Evolutionary conservation across 2,329 filamentous ascomycete genomes (phyloP).

Genomic region (Pezicula neosporulosa): DNA sequence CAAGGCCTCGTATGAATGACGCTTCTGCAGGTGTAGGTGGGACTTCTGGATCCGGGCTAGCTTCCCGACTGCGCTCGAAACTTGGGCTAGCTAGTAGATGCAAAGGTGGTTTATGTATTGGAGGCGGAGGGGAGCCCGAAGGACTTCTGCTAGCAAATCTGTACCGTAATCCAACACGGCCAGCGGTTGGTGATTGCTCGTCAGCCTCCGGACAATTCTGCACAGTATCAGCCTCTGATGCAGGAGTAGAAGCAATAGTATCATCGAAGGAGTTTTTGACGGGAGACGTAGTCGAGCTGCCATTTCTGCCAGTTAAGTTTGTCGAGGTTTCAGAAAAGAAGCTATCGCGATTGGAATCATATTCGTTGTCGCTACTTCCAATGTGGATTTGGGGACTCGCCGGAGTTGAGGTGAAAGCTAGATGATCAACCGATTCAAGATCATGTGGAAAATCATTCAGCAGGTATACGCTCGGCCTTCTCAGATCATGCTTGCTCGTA

Average conservation of each 20-base stretch:
- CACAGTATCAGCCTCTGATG: neutral
- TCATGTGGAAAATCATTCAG: neutral
- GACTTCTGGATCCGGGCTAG: constrained; percentile 2
- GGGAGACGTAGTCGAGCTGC: constrained; percentile 1
- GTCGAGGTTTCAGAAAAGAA: neutral
- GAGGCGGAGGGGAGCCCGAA: constrained; percentile 17
- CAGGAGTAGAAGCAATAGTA: neutral
- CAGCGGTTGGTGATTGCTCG: constrained; percentile 18
- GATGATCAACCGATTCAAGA: neutral
- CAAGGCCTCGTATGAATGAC: constrained; percentile 19
- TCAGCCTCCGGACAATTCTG: constrained; percentile 5
- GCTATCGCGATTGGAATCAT: neutral
- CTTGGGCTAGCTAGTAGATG: constrained; percentile 14
- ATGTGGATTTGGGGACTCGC: neutral
- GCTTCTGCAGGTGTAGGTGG: constrained; percentile 16
- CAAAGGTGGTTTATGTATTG: constrained; percentile 4
- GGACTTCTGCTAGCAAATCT: constrained; percentile 18
- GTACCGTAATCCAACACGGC: constrained; percentile 12
- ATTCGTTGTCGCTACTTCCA: neutral
- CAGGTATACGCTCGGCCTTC: neutral
- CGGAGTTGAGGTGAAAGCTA: neutral
- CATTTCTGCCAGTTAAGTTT: neutral
- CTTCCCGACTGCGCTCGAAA: constrained; percentile 5
- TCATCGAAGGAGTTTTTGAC: constrained; percentile 8
- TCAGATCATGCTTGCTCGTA: neutral